A percentile compares a stretch with the other conserved stretches of the same genome.
These are phyloP conservation scores for Ajuga chamaepitys DNA, from an alignment of 257 asterid species.

Conservation along the genomic window DNA sequence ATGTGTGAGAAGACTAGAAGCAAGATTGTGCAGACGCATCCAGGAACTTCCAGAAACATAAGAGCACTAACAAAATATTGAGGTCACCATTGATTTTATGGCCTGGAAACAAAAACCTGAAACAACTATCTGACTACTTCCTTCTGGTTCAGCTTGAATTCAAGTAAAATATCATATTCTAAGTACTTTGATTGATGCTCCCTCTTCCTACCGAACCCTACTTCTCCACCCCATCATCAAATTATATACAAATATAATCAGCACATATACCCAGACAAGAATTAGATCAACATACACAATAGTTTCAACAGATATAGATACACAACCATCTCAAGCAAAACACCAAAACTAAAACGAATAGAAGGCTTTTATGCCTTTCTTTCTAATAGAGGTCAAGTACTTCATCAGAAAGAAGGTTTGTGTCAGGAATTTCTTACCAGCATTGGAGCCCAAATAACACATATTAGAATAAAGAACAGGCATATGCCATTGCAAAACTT, in stretches of 20 bases:
- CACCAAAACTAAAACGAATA: not conserved
- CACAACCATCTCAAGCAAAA: not conserved
- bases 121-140: not conserved
- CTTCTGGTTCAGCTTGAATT: not conserved
- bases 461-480: constrained; percentile 70
- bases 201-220: not conserved
- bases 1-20: not conserved
- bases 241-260: not conserved
- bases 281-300: not conserved
- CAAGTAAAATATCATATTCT: not conserved
- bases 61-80: not conserved
- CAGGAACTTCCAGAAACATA: not conserved
- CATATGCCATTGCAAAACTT: constrained; percentile 95
- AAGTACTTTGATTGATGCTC: not conserved
- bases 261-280: not conserved
- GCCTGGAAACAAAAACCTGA: not conserved
- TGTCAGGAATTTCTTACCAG: constrained; percentile 50
- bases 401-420: constrained; percentile 3
- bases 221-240: not conserved
- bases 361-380: not conserved
- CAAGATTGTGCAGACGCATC: not conserved
- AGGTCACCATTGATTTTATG: not conserved
- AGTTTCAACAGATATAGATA: not conserved
- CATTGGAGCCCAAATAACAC: constrained; percentile 99
- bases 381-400: not conserved